Base-by-base conservation (phyloP, 306 rosid genomes). In the Dryas alaskensis region DNA sequence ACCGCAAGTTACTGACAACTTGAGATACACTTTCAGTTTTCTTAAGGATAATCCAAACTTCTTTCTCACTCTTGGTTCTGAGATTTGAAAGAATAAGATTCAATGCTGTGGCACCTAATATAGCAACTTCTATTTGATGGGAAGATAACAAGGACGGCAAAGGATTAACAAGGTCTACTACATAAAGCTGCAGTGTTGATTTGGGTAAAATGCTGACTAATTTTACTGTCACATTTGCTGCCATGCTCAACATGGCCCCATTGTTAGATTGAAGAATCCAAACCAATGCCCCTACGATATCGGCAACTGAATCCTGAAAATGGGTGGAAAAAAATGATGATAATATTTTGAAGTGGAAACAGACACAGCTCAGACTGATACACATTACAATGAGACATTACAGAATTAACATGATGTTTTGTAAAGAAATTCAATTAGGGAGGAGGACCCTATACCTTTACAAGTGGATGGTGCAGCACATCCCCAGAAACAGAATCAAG, bases 251-350 rank as follows among this genome's bases (percentile, higher is more conserved):
- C 19, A 82, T 66, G 17, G 82, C 59, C 43, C 57, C 82, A 74
- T 73, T 89, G 79, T 77, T 81, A 76, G 81, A 74, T 81, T 83
- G 80, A 81, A 93, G 97, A 77, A 88, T 93, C 89, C 92, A 91
- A 31, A 80, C 78, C 76, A 93, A 81, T 74, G 98, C 92, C 58
- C 80, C 87, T 68, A 91, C 73, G 62, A 84, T 73, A 80, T 89
- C 94, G 16, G 77, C 74, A 67, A 84, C 74, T 49, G 97, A 83
- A 77, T 82, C 94, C 98, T 93, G 79, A 81, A 78, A 69, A 82
- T 67, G 67, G 65, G 79, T 65, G 61, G 39, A 39, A 80, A 76
- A 31, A 12, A 43, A 42, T 13, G 50, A 72, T 60, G 17, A 31
- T 57, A 77, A 60, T 8, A 27, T 31, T 74, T 4, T 39, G 7